phyloP scores from a whole-genome alignment of 192 early-diverging fungal species.

The Piromyces finnis region DNA sequence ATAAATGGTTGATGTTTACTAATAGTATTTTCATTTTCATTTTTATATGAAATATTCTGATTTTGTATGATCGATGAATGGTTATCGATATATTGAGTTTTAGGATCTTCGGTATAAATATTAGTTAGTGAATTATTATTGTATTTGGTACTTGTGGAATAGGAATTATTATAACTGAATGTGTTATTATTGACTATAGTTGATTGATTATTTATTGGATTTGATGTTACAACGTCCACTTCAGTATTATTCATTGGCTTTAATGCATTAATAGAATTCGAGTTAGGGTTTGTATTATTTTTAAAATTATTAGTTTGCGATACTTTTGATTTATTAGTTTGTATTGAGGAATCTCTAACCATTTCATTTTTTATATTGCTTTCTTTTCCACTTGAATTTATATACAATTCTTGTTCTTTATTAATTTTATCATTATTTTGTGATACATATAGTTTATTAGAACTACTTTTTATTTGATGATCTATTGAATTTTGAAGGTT shows the following conservation, averaged over 20 bases:
- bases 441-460: background rate
- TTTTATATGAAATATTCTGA: background rate
- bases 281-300: too few relatives aligned
- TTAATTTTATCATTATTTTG: background rate
- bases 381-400: background rate
- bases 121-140: background rate
- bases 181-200: too few relatives aligned
- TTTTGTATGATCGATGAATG: background rate
- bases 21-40: background rate
- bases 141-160: background rate
- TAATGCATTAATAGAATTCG: background rate
- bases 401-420: background rate
- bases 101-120: background rate
- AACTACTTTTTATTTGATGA: too few relatives aligned
- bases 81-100: background rate
- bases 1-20: background rate
- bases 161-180: too few relatives aligned
- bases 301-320: too few relatives aligned
- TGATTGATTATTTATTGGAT: too few relatives aligned
- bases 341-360: background rate
- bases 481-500: too few relatives aligned
- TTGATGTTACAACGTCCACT: too few relatives aligned
- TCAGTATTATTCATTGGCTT: background rate
- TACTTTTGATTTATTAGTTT: background rate
- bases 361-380: background rate